Base-by-base conservation (phyloP, 805 yeast species). In the Monosporozyma unispora region DNA sequence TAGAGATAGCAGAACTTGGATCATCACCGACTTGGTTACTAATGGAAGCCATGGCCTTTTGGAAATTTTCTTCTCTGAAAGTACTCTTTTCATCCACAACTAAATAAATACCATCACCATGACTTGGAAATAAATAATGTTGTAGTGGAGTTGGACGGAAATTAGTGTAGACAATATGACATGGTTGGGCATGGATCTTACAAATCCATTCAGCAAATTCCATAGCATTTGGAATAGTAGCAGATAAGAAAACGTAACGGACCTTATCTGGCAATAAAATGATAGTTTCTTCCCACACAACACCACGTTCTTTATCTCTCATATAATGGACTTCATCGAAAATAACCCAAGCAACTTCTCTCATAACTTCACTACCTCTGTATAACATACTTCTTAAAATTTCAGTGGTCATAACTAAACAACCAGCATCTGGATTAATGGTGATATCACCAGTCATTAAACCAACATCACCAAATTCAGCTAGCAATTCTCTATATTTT, bases 381-480 rank as follows among this genome's bases (percentile, higher is more conserved):
- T 93, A 93, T 41, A 93, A 76, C 99, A 93, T 93, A 51, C 95
- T 84, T 62, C 99, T 74, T 60, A 93, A 74, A 83, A 93, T 95
- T 70, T 93, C 99, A 0, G 99, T 93, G 19, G 99, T 93, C 99
- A 93, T 93, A 46, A 93, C 97, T 56, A 93, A 74, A 73, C 99
- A 93, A 42, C 95, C 91, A 3, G 99, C 99, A 59, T 91, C 97
- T 3, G 98, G 98, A 61, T 93, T 93, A 56, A 93, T 93, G 23
- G 97, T 91, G 43, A 93, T 96, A 76, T 93, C 99, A 67, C 99
- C 99, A 11, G 99, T 93, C 95, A 93, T 93, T 52, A 93, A 76
- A 46, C 99, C 99, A 28, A 93, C 98, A 66, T 93, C 98, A 21
- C 93, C 91, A 72, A 93, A 87, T 61, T 90, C 96, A 2, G 96